These are phyloP conservation scores for Pseudocohnilembus persalinus DNA, from an alignment of 169 alveolate species.

Conservation along the genomic window DNA sequence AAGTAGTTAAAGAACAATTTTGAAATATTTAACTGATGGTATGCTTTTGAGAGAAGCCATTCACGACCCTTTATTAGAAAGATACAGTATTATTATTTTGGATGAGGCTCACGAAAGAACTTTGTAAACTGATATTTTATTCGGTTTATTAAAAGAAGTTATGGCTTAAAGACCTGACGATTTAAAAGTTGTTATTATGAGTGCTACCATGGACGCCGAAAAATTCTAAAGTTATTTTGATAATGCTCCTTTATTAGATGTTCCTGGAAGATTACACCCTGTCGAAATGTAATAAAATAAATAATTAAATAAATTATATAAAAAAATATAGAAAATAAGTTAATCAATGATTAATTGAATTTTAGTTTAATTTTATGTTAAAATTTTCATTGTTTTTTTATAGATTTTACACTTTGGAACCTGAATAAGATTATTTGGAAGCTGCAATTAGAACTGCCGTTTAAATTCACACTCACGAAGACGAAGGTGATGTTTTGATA, in stretches of 20 bases:
- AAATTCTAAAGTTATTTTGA: conserved; percentile 94
- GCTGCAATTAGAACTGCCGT: conserved; percentile 92
- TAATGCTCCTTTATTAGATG: conserved; percentile 94
- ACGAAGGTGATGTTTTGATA: conserved; percentile 92
- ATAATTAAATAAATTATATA: too few relatives aligned
- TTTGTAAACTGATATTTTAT: conserved; percentile 95
- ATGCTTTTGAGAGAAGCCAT: conserved; percentile 97
- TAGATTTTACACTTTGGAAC: conserved; percentile 88
- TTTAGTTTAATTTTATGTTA: too few relatives aligned
- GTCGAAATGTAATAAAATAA: conserved; percentile 92
- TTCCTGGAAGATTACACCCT: conserved; percentile 98
- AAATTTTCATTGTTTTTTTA: too few relatives aligned
- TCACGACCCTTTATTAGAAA: conserved; percentile 88
- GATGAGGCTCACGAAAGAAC: conserved; percentile 99
- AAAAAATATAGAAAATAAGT: too few relatives aligned
- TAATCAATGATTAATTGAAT: too few relatives aligned
- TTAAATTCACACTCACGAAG: conserved; percentile 93
- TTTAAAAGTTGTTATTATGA: conserved; percentile 95
- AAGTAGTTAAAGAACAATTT: conserved; percentile 83
- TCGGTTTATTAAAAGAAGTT: conserved; percentile 96
- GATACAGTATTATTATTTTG: conserved; percentile 82
- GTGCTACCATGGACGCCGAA: conserved; percentile 97
- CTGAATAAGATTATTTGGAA: conserved; percentile 94
- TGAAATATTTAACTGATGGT: conserved; percentile 98
- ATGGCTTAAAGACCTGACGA: conserved; percentile 83